Conservation (phyloP, 1,284 basidiomycete species). For the Puccinia triticina region DNA sequence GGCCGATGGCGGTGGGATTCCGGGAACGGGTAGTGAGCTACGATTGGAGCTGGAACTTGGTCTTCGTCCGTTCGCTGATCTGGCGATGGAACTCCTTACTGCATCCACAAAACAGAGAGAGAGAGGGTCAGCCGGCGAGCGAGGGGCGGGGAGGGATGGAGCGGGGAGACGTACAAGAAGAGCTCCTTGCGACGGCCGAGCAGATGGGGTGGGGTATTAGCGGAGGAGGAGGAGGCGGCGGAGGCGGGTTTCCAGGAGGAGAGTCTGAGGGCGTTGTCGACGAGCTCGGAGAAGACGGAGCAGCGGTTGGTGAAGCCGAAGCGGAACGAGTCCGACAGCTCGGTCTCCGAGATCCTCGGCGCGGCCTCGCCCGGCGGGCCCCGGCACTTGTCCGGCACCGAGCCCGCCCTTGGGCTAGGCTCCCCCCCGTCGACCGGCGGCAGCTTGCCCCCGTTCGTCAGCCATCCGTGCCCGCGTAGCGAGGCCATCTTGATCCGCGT, state of each 20-base stretch:
- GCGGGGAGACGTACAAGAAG: constrained; percentile 28
- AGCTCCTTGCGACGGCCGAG: constrained; percentile 11
- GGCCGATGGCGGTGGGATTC: too few relatives aligned
- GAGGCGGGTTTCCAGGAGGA: constrained; percentile 2
- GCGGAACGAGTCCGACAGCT: constrained; percentile 22
- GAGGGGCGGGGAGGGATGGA: not conserved
- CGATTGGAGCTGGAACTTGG: not conserved
- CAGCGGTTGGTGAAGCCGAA: constrained; percentile 34
- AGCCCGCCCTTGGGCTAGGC: too few relatives aligned
- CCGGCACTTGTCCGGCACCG: too few relatives aligned
- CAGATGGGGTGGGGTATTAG: not conserved
- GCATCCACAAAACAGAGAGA: not conserved
- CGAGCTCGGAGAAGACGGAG: constrained; percentile 25
- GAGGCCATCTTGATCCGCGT: constrained; percentile 60
- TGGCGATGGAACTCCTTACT: constrained; percentile 33
- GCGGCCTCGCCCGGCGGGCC: too few relatives aligned
- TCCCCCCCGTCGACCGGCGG: constrained; percentile 51
- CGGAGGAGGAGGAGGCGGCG: not conserved
- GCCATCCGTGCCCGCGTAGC: constrained; percentile 62
- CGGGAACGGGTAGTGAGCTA: too few relatives aligned
- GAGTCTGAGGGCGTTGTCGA: constrained; percentile 6
- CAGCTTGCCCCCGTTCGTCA: constrained; percentile 59
- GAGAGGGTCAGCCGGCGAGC: not conserved
- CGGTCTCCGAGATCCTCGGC: constrained; percentile 15
- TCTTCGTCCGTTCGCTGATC: constrained; percentile 14